A percentile compares a stretch with the other conserved stretches of the same genome.
These are phyloP conservation scores for Penicillium sclerotigenum DNA, from an alignment of 2,329 filamentous ascomycete species.

Conservation along the genomic window DNA sequence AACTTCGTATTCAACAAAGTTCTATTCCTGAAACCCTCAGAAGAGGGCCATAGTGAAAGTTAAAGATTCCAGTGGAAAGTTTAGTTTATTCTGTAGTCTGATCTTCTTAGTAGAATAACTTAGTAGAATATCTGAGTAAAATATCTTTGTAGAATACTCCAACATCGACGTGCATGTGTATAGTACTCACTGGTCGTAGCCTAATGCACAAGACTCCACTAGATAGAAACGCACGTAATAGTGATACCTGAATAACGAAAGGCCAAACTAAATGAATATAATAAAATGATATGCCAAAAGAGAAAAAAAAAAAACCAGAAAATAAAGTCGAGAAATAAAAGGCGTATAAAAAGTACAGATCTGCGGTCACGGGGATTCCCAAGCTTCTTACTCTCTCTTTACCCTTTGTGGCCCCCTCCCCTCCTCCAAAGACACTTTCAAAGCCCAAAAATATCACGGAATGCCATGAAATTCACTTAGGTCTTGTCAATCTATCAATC, in stretches of 20 bases:
- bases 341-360: not conserved
- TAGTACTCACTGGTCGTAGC: not conserved
- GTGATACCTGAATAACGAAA: not conserved
- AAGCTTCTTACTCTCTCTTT: not conserved
- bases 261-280: not conserved
- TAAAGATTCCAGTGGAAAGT: no score
- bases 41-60: no score
- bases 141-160: no score
- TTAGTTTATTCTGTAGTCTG: no score
- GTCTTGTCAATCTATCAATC: not conserved
- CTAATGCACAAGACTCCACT: not conserved
- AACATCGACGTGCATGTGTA: no score
- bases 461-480: no score
- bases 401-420: not conserved
- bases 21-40: not conserved
- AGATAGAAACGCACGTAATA: not conserved
- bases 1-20: not conserved
- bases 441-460: no score
- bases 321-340: no score
- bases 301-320: not conserved
- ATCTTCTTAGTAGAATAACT: no score
- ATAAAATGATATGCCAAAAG: not conserved
- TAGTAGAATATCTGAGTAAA: no score
- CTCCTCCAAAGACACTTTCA: not conserved
- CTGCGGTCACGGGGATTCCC: conserved; percentile 1